phyloP scores from a whole-genome alignment of 192 early-diverging fungal genomes.

The Coemansia biformis region DNA sequence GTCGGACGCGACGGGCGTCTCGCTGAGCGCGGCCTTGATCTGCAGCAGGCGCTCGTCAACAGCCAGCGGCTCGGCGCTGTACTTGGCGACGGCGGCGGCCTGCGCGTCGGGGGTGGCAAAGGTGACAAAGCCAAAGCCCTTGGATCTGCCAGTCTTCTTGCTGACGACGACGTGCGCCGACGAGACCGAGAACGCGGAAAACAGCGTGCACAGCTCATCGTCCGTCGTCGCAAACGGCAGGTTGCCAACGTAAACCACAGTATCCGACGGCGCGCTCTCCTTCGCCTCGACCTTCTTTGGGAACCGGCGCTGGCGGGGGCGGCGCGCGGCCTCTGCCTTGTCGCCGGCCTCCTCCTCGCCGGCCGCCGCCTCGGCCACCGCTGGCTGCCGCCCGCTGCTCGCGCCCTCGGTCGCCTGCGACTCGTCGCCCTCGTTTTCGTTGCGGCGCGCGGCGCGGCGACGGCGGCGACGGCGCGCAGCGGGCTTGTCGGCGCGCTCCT shows the following conservation, averaged over 20 bases:
- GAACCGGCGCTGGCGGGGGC: conserved; percentile 47
- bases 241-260: conserved; percentile 74
- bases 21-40: conserved; percentile 46
- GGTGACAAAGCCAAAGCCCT: conserved; percentile 96
- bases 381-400: conserved; percentile 21
- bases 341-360: background rate
- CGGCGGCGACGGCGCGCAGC: conserved; percentile 28
- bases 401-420: conserved; percentile 19
- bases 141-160: conserved; percentile 64
- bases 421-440: conserved; percentile 27
- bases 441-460: conserved; percentile 15
- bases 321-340: conserved; percentile 7
- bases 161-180: conserved; percentile 69
- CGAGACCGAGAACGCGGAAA: conserved; percentile 65
- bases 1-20: conserved; percentile 18
- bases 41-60: conserved; percentile 29
- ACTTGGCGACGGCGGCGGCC: conserved; percentile 33
- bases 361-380: background rate
- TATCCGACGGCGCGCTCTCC: conserved; percentile 38
- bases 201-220: conserved; percentile 65
- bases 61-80: conserved; percentile 10
- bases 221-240: conserved; percentile 68
- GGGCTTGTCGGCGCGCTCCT: conserved; percentile 21
- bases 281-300: conserved; percentile 2
- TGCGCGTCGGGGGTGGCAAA: conserved; percentile 73